Evolutionary conservation across 257 asterid genomes (phyloP).

Genomic region (Echites panduratus): DNA sequence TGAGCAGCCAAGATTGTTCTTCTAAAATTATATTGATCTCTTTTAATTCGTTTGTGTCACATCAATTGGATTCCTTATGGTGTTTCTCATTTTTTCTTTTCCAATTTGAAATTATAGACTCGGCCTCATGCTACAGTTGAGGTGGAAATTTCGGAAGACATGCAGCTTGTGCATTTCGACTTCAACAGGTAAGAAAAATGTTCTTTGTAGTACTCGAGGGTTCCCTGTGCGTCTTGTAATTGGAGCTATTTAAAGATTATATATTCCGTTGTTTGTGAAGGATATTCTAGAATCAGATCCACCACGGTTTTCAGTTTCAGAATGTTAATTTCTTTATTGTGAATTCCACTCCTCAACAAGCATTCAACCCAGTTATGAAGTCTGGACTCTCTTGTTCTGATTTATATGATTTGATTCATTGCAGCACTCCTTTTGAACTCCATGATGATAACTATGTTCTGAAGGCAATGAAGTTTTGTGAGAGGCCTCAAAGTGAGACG

Average conservation of each 20-base stretch:
- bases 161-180: conserved; percentile 99
- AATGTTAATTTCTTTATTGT: too few species aligned
- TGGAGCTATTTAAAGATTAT: neutral
- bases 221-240: neutral
- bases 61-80: conserved; percentile 2
- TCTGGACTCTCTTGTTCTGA: neutral
- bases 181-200: conserved; percentile 63
- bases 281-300: neutral
- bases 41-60: neutral
- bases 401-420: neutral
- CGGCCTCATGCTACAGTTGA: conserved; percentile 99
- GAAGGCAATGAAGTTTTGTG: conserved; percentile 80
- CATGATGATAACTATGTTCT: conserved; percentile 91
- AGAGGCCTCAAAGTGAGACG: conserved; percentile 33
- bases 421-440: conserved; percentile 97
- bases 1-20: neutral
- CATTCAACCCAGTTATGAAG: neutral
- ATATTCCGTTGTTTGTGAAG: neutral
- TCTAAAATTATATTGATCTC: neutral
- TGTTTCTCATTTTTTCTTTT: conserved; percentile 13
- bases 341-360: neutral
- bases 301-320: neutral
- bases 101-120: conserved; percentile 44
- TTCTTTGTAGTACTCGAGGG: neutral
- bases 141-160: conserved; percentile 99